Conservation (phyloP, 2,329 filamentous ascomycete species). For the Ascocoryne sarcoides region DNA sequence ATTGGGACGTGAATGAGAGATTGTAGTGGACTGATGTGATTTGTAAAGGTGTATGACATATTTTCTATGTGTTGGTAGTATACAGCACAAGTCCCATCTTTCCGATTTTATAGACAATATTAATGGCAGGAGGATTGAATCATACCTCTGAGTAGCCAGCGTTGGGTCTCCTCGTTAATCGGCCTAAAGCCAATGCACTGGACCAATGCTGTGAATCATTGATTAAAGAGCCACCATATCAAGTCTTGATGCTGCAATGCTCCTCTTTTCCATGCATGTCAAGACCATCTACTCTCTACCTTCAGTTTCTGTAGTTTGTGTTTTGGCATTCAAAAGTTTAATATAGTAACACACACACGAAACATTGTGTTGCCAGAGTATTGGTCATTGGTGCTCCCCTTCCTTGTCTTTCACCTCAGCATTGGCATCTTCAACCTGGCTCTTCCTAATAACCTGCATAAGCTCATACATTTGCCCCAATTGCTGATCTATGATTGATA, state of each 20-base stretch:
- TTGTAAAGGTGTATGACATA: background rate
- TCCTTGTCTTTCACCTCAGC: slow-evolving; percentile 1
- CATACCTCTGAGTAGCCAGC: too few species aligned
- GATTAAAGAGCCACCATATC: too few species aligned
- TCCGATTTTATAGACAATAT: too few species aligned
- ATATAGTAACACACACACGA: background rate
- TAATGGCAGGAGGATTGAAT: too few species aligned
- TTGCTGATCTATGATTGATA: slow-evolving; percentile 88
- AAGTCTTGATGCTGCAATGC: background rate
- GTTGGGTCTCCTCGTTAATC: too few species aligned
- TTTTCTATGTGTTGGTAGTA: too few species aligned
- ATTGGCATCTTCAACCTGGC: slow-evolving; percentile 16
- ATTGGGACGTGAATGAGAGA: background rate
- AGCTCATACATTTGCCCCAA: slow-evolving; percentile 89
- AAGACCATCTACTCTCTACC: background rate
- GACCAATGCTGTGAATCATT: too few species aligned
- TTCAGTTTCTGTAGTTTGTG: background rate
- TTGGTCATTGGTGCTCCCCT: background rate
- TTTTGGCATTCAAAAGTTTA: too few species aligned
- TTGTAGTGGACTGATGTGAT: background rate
- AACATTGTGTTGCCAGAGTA: background rate
- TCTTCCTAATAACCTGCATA: slow-evolving; percentile 66
- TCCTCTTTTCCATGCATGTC: background rate
- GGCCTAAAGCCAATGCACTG: too few species aligned
- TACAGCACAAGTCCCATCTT: too few species aligned